Evolutionary conservation across 2,329 filamentous ascomycete species (phyloP).

Genomic region (Eutypella sp.): DNA sequence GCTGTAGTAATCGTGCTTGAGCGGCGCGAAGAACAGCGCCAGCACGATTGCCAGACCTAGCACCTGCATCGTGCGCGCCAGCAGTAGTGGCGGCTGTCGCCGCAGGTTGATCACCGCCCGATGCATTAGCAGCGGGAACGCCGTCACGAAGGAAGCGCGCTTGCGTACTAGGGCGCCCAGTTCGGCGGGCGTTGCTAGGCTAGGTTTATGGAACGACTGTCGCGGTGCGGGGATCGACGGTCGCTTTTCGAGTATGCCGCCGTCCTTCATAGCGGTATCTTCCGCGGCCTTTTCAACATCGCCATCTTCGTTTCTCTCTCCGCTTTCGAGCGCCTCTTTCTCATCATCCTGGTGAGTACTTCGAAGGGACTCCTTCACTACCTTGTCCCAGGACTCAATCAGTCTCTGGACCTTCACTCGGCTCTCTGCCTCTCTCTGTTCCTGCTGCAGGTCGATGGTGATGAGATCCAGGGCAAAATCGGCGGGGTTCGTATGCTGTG

Average conservation of each 20-base stretch:
- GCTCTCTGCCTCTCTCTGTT: constrained; percentile 55
- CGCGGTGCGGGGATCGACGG: constrained; percentile 25
- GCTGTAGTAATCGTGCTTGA: constrained; percentile 63
- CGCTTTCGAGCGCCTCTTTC: constrained; percentile 21
- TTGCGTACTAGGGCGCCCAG: constrained; percentile 63
- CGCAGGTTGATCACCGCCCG: constrained; percentile 66
- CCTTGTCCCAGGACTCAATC: constrained; percentile 51
- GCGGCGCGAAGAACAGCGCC: constrained; percentile 65
- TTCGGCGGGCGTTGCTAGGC: constrained; percentile 63
- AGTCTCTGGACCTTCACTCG: constrained; percentile 57
- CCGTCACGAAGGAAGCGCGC: constrained; percentile 54
- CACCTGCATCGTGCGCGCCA: constrained; percentile 64
- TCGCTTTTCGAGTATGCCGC: constrained; percentile 10
- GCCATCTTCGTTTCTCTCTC: constrained; percentile 12
- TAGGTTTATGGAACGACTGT: constrained; percentile 37
- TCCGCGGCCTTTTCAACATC: constrained; percentile 1
- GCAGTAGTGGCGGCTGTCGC: constrained; percentile 58
- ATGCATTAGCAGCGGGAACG: constrained; percentile 63
- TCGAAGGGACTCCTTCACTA: constrained; percentile 4
- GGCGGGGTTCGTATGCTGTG: constrained; percentile 66
- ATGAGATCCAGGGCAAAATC: constrained; percentile 76
- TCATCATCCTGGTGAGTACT: constrained; percentile 13
- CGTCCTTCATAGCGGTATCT: constrained; percentile 2
- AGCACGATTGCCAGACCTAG: constrained; percentile 59
- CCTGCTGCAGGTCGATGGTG: constrained; percentile 68